These are phyloP conservation scores for Isoetes taiwanensis DNA, from an alignment of 75 land plant species.

Conservation along the genomic window DNA sequence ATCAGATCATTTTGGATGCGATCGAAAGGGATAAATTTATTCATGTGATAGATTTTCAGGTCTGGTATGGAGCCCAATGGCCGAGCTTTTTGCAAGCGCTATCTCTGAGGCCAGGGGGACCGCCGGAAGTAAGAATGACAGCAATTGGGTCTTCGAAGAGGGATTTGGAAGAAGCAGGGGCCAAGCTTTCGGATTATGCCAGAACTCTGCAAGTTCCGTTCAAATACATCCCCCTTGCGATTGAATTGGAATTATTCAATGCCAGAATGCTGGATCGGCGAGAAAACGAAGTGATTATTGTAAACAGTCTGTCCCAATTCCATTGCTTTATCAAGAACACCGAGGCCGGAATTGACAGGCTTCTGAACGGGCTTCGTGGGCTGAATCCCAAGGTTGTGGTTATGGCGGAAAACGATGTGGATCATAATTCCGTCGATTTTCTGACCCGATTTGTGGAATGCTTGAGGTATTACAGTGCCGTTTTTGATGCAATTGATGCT, in stretches of 20 bases:
- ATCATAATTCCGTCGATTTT: constrained; percentile 35
- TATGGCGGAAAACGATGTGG: constrained; percentile 44
- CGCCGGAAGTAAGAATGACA: constrained; percentile 17
- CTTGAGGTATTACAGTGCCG: constrained; percentile 38
- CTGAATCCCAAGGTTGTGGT: constrained; percentile 43
- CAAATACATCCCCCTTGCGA: constrained; percentile 10
- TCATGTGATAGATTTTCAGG: constrained; percentile 3
- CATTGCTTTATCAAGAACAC: constrained; percentile 10
- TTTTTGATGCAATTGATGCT: constrained; percentile 47
- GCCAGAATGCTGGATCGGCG: constrained; percentile 16
- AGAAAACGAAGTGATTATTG: constrained; percentile 10
- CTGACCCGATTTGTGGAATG: constrained; percentile 26
- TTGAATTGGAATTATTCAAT: constrained; percentile 6
- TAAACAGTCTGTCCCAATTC: constrained; percentile 18
- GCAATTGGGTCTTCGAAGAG: constrained; percentile 6
- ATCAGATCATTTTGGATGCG: constrained; percentile 3
- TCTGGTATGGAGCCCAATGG: constrained; percentile 8
- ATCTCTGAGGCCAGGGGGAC: not conserved
- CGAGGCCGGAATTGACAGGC: constrained; percentile 7
- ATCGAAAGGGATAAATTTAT: not conserved
- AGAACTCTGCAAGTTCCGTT: constrained; percentile 14
- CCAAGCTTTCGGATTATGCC: constrained; percentile 14
- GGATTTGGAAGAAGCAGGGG: constrained; percentile 13
- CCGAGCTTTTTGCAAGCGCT: not conserved
- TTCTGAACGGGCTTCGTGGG: constrained; percentile 20